A percentile compares a stretch with the other conserved stretches of the same genome.
Evolutionary conservation across 108 stramenopile genomes (phyloP).

Genomic region (Parmales sp.): DNA sequence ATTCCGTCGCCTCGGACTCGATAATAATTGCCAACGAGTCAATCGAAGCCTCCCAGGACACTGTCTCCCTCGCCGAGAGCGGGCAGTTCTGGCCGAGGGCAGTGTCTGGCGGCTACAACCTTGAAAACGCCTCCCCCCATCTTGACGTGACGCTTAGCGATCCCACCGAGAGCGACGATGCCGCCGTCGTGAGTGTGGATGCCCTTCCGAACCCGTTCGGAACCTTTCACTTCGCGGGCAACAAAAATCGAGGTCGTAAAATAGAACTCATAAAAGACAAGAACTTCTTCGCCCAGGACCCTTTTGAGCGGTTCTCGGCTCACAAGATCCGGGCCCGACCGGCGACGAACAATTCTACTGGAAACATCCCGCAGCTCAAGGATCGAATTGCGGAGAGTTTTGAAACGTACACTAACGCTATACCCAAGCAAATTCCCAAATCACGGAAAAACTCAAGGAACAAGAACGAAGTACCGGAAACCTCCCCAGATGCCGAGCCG

Average conservation of each 20-base stretch:
- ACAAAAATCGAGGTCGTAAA: no score
- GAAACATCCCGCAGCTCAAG: neutral
- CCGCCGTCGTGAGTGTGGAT: no score
- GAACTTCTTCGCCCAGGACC: neutral
- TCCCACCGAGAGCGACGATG: no score
- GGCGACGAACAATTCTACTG: neutral
- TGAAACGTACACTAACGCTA: conserved; percentile 7
- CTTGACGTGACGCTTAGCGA: no score
- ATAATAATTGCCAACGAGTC: neutral
- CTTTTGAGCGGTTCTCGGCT: neutral
- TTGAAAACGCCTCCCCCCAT: no score
- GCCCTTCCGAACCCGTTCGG: no score
- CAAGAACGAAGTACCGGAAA: neutral
- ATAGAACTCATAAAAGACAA: neutral
- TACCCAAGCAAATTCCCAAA: neutral
- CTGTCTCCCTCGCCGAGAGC: neutral
- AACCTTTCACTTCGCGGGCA: no score
- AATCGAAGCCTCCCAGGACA: neutral
- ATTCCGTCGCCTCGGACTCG: neutral
- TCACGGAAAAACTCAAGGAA: no score
- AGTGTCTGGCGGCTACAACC: neutral
- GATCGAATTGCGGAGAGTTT: neutral
- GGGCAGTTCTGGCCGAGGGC: no score
- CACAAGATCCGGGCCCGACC: neutral
- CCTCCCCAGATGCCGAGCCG: neutral